These are phyloP conservation scores for Kodamaea lidongshanica DNA, from an alignment of 805 yeast species.

Conservation along the genomic window DNA sequence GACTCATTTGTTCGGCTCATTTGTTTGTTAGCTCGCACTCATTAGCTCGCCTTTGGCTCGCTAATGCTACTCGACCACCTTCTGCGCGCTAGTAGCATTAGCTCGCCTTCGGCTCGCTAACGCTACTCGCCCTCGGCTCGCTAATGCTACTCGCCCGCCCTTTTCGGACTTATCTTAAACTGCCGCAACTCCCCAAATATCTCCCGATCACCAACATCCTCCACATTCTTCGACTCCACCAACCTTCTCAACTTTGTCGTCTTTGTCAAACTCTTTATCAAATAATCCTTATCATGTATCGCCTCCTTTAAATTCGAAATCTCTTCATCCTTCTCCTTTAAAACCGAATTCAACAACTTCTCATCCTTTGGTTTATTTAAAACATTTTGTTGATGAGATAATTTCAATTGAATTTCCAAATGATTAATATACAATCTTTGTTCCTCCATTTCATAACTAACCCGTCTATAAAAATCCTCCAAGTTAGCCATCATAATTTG, in stretches of 20 bases:
- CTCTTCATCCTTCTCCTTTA: conserved; percentile 51
- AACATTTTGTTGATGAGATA: conserved; percentile 16
- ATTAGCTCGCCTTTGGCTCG: too few relatives aligned
- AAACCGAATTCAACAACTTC: conserved; percentile 24
- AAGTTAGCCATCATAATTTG: conserved; percentile 41
- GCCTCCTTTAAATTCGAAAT: conserved; percentile 54
- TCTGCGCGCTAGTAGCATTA: too few relatives aligned
- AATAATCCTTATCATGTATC: conserved; percentile 67
- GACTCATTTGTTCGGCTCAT: too few relatives aligned
- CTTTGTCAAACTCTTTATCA: conserved; percentile 67
- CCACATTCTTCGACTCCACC: conserved; percentile 29
- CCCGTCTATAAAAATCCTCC: conserved; percentile 44
- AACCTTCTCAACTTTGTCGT: conserved; percentile 52
- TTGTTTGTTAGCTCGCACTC: too few relatives aligned
- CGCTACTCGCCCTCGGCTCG: too few relatives aligned
- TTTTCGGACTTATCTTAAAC: conserved; percentile 19
- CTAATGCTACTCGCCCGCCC: too few relatives aligned
- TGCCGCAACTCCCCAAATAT: conserved; percentile 13
- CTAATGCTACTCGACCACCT: too few relatives aligned
- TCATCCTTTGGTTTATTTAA: conserved; percentile 6
- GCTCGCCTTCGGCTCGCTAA: too few relatives aligned
- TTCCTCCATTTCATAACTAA: conserved; percentile 51
- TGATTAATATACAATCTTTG: conserved; percentile 53
- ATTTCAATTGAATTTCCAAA: conserved; percentile 48
- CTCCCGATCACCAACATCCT: conserved; percentile 1